A percentile compares a stretch with the other conserved stretches of the same genome.
These are phyloP conservation scores for Isabelozyma heimii DNA, from an alignment of 805 yeast genomes.

Conservation along the genomic window DNA sequence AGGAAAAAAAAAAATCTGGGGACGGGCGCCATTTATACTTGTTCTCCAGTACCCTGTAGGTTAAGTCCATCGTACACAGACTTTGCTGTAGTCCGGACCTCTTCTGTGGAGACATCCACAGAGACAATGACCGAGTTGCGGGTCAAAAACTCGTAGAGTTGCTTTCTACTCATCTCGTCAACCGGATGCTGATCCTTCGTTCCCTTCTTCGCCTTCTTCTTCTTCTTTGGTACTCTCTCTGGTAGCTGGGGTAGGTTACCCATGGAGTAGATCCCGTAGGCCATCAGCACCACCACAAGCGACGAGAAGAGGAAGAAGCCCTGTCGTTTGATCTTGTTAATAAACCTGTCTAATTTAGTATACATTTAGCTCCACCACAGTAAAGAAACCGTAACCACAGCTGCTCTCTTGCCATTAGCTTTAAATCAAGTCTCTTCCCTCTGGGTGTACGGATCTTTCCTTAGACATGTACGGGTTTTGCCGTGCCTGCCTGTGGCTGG, in stretches of 20 bases:
- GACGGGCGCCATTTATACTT: not conserved
- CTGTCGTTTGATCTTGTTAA: slow-evolving; percentile 28
- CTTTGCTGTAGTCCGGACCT: not conserved
- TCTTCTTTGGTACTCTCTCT: slow-evolving; percentile 2
- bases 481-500: slow-evolving; percentile 1
- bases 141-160: slow-evolving; percentile 13
- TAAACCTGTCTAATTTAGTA: slow-evolving; percentile 27
- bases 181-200: slow-evolving; percentile 5
- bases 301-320: slow-evolving; percentile 35
- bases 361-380: not conserved
- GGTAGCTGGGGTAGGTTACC: slow-evolving; percentile 12
- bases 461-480: not conserved
- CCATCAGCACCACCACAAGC: slow-evolving; percentile 26
- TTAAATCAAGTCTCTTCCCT: no score
- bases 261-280: slow-evolving; percentile 22
- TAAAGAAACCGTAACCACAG: no score
- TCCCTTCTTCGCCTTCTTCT: slow-evolving; percentile 1
- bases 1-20: not conserved
- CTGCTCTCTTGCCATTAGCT: no score
- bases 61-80: not conserved
- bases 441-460: not conserved
- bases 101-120: not conserved
- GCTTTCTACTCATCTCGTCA: slow-evolving; percentile 13
- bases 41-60: not conserved
- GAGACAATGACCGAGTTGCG: slow-evolving; percentile 1